A percentile compares a stretch with the other conserved stretches of the same genome.
Evolutionary conservation across 768 basidiomycete species (phyloP).

Genomic region (Suillus hirtellus): DNA sequence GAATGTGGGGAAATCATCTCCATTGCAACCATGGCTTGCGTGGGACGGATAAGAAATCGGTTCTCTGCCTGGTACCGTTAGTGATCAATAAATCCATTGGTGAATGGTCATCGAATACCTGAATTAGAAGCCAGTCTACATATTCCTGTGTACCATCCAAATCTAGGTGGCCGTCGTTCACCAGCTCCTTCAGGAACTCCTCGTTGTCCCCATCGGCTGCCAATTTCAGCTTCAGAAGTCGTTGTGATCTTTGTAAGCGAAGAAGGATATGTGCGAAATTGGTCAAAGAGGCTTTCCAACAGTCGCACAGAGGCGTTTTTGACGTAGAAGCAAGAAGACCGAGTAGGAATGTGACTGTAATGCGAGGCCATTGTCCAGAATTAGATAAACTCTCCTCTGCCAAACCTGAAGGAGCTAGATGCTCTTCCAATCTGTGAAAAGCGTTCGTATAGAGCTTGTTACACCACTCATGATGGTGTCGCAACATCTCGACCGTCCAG

Average conservation of each 20-base stretch:
- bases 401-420: constrained; percentile 15
- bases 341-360: constrained; percentile 32
- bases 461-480: constrained; percentile 7
- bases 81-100: not conserved
- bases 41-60: constrained; percentile 26
- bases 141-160: constrained; percentile 17
- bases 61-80: constrained; percentile 24
- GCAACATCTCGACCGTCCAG: not conserved
- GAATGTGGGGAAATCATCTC: constrained; percentile 34
- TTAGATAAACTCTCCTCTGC: constrained; percentile 16
- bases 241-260: constrained; percentile 36
- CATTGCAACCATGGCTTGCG: constrained; percentile 29
- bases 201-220: constrained; percentile 9
- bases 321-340: constrained; percentile 27
- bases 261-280: constrained; percentile 30
- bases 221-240: constrained; percentile 26
- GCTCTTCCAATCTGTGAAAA: constrained; percentile 4
- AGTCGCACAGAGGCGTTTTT: constrained; percentile 8
- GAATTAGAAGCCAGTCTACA: constrained; percentile 24
- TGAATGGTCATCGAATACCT: constrained; percentile 10
- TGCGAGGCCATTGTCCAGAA: constrained; percentile 36
- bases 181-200: constrained; percentile 19
- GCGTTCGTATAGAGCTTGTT: not conserved
- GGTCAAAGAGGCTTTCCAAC: constrained; percentile 33
- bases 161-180: constrained; percentile 21